Evolutionary conservation across 139 green algal species (phyloP), one percentile per base, ranked within the genome.

Genomic region (Chlamydomonas asymmetrica): DNA sequence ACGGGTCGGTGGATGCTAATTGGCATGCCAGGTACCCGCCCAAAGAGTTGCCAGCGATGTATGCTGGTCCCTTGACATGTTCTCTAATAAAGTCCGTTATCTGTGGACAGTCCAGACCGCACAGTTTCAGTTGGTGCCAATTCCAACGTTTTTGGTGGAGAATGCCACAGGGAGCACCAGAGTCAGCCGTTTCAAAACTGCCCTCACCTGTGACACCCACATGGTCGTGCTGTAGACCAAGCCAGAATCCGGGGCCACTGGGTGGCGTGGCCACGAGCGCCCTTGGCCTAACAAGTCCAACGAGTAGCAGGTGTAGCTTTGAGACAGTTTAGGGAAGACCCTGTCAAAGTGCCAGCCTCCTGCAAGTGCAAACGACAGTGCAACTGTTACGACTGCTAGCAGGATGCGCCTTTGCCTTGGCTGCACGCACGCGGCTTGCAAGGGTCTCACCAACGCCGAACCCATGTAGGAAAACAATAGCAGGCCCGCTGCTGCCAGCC

Each of bases 191-290:
- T n/a, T n/a, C n/a, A n/a, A n/a, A n/a, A n/a, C n/a, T n/a, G n/a
- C n/a, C n/a, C 66, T 52, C 65, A 92, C 73, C 85, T 90, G 82
- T 59, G 80, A 45, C 3, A 66, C 66, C 88, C 88, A 92, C 4
- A 67, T 85, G 56, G 88, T 83, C 29, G 80, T 68, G n/a, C 32
- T 83, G 50, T 62, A 63, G 39, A 84, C 75, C 39, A 70, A 63
- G 1, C 71, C 63, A 23, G 50, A 40, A 25, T 73, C 35, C 22
- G n/a, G 34, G 40, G 65, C 39, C 16, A 76, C 70, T 16, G 56
- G 34, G 6, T 52, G 35, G 3, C 40, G n/a, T 0, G 41, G 60
- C 61, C 72, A 71, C 52, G 29, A 49, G 34, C 72, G 34, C 37
- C 79, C 39, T 68, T 65, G 10, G 18, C 56, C 16, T 4, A 2